These are phyloP conservation scores for Decorospora gaudefroyi DNA, from an alignment of 2,329 filamentous ascomycete genomes.

Conservation along the genomic window DNA sequence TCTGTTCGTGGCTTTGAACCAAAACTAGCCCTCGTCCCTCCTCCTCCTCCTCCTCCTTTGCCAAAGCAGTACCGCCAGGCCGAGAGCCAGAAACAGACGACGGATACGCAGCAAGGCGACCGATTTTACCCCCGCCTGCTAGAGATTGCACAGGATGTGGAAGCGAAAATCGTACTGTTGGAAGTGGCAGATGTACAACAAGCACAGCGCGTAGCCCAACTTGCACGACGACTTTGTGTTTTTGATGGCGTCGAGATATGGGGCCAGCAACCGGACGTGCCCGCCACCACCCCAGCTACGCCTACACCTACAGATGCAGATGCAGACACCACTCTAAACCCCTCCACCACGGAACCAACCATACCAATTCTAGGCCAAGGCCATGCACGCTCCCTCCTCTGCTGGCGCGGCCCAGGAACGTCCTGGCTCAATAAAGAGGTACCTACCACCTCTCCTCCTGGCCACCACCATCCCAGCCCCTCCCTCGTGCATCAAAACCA, in stretches of 20 bases:
- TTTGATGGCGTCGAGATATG: constrained; percentile 66
- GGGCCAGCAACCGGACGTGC: constrained; percentile 63
- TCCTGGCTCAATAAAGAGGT: constrained; percentile 35
- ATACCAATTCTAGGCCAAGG: constrained; percentile 48
- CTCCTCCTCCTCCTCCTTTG: too few species aligned
- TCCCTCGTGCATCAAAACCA: too few species aligned
- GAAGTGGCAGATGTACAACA: constrained; percentile 74
- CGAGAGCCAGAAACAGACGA: constrained; percentile 7
- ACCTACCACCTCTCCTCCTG: too few species aligned
- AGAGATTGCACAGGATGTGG: constrained; percentile 55
- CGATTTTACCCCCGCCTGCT: constrained; percentile 73
- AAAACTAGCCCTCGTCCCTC: constrained; percentile 70
- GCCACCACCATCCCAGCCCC: too few species aligned
- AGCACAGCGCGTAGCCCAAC: constrained; percentile 64
- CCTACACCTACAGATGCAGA: too few species aligned
- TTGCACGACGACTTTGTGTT: constrained; percentile 41
- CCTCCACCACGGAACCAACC: too few species aligned
- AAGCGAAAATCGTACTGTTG: constrained; percentile 64
- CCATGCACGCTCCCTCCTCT: constrained; percentile 52
- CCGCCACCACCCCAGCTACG: too few species aligned
- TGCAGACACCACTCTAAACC: too few species aligned
- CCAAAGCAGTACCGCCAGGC: too few species aligned
- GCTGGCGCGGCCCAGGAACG: constrained; percentile 43
- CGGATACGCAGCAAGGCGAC: constrained; percentile 47
- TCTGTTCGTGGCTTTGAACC: constrained; percentile 86